phyloP scores from a whole-genome alignment of 2,329 filamentous ascomycete genomes.

The Penicillium concentricum region DNA sequence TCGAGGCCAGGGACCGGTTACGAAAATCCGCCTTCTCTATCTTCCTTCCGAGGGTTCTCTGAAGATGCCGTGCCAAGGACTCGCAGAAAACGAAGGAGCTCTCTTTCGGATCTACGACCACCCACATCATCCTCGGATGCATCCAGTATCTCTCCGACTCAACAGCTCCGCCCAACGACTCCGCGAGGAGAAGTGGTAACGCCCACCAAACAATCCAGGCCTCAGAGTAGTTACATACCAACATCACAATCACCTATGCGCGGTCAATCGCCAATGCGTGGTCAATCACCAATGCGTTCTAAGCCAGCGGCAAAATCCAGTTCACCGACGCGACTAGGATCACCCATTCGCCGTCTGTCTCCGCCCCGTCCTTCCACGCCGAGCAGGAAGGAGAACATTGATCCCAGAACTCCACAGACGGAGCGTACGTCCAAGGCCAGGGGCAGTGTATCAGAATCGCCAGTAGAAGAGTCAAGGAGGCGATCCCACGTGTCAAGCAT shows the following conservation, averaged over 20 bases:
- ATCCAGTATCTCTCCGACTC: conserved; percentile 34
- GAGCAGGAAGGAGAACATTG: conserved; percentile 43
- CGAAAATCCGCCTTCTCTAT: conserved; percentile 47
- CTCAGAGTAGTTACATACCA: conserved; percentile 31
- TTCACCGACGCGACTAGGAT: conserved; percentile 31
- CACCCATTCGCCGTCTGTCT: conserved; percentile 32
- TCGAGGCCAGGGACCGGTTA: conserved; percentile 47
- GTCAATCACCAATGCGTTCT: conserved; percentile 28
- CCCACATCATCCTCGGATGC: conserved; percentile 62
- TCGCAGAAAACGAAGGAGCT: conserved; percentile 83
- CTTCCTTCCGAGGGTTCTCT: conserved; percentile 54
- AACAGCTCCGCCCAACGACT: conserved; percentile 40
- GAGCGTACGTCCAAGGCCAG: conserved; percentile 37
- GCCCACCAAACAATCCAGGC: conserved; percentile 30
- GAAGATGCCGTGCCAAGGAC: conserved; percentile 41
- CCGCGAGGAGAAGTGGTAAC: conserved; percentile 31
- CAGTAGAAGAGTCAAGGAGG: conserved; percentile 42
- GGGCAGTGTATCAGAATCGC: conserved; percentile 34
- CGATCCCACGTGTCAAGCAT: conserved; percentile 51
- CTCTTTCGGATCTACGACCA: conserved; percentile 77
- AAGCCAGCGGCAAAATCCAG: conserved; percentile 33
- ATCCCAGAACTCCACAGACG: conserved; percentile 31
- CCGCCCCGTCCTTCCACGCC: conserved; percentile 36
- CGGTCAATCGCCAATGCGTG: conserved; percentile 28
- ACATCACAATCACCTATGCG: conserved; percentile 26